Evolutionary conservation across 176 grass and related monocot genomes (phyloP).

Genomic region (Pontederia crassipes): DNA sequence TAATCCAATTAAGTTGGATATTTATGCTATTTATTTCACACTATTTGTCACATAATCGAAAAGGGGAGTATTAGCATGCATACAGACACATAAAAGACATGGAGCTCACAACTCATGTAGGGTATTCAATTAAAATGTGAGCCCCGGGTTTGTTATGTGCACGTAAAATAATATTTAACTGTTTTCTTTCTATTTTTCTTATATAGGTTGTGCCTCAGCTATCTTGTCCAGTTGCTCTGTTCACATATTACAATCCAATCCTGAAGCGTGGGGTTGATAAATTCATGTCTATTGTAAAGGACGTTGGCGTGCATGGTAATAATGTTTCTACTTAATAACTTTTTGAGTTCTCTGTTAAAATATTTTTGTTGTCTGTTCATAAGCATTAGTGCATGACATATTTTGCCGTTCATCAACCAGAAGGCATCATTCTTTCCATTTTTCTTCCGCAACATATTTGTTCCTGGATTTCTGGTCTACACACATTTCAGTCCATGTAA

Average conservation of each 20-base stretch:
- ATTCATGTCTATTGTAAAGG: constrained; percentile 70
- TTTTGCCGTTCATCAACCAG: not conserved
- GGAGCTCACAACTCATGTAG: too few relatives aligned
- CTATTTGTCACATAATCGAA: too few relatives aligned
- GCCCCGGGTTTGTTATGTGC: too few relatives aligned
- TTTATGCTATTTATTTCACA: too few relatives aligned
- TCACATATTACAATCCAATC: constrained; percentile 96
- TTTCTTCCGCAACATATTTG: not conserved
- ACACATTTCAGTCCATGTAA: too few relatives aligned
- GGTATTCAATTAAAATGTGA: too few relatives aligned
- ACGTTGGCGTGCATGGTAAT: constrained; percentile 70
- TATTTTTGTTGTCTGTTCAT: too few relatives aligned
- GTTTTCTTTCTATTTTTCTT: constrained; percentile 5
- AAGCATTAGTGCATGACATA: too few relatives aligned
- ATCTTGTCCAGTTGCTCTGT: constrained; percentile 85
- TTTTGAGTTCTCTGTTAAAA: too few relatives aligned
- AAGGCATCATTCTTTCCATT: constrained; percentile 4
- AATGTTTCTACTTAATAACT: not conserved
- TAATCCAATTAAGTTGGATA: too few relatives aligned
- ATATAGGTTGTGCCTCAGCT: constrained; percentile 62
- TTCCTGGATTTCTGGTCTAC: not conserved
- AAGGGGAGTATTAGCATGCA: too few relatives aligned
- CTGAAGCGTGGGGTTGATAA: constrained; percentile 73
- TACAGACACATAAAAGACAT: too few relatives aligned
- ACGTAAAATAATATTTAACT: not conserved